Evolutionary conservation across 2,329 filamentous ascomycete species (phyloP).

Genomic region (Colletotrichum coccodes): DNA sequence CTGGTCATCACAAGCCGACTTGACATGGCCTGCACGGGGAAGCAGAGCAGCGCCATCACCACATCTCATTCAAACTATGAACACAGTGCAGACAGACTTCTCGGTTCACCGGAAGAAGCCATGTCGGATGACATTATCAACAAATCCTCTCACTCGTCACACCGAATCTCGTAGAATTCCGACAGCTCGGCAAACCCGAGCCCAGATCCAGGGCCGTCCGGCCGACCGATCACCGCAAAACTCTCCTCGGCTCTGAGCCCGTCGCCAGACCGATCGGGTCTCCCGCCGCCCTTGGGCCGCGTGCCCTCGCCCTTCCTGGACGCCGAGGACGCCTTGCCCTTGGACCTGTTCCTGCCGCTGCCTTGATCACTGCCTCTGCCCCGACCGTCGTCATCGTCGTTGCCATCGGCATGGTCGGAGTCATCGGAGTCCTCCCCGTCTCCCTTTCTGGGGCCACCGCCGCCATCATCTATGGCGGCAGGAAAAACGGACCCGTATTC

Average conservation of each 20-base stretch:
- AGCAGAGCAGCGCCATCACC: background rate
- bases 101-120: background rate
- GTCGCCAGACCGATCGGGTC: background rate
- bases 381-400: background rate
- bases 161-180: constrained; percentile 16
- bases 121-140: background rate
- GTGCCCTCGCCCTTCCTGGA: background rate
- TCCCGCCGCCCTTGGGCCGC: background rate
- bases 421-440: background rate
- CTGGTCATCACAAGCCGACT: background rate
- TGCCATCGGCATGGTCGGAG: background rate
- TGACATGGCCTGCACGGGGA: background rate
- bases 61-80: background rate
- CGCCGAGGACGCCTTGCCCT: background rate
- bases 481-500: background rate
- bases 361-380: background rate
- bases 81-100: background rate
- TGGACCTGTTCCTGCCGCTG: background rate
- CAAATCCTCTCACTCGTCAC: constrained; percentile 10
- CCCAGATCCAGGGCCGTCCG: background rate
- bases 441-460: background rate
- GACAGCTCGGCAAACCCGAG: background rate
- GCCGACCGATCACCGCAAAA: background rate
- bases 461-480: background rate
- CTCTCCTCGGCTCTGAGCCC: background rate